Conservation (phyloP, 2,329 filamentous ascomycete genomes). For the Penicillium hordei region DNA sequence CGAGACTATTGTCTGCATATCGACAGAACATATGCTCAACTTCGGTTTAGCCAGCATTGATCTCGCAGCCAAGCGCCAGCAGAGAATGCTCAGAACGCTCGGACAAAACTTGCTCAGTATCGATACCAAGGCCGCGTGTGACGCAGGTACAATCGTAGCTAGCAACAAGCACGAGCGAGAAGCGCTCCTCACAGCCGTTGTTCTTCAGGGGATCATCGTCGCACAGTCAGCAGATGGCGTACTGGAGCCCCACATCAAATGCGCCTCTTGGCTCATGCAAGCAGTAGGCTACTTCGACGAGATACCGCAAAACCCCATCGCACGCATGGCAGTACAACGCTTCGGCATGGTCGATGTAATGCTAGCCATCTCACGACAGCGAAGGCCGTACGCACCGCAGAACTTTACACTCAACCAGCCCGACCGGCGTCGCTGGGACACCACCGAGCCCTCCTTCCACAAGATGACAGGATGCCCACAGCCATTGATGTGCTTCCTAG, state of each 20-base stretch:
- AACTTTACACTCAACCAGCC: constrained; percentile 21
- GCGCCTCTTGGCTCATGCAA: constrained; percentile 25
- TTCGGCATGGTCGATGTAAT: constrained; percentile 28
- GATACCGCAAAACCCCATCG: constrained; percentile 16
- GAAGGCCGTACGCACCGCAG: constrained; percentile 19
- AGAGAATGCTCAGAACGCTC: constrained; percentile 23
- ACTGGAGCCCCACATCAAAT: constrained; percentile 24
- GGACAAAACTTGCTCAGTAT: constrained; percentile 19
- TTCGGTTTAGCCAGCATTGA: constrained; percentile 22
- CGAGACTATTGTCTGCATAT: constrained; percentile 27
- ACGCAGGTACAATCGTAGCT: neutral
- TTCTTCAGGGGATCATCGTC: constrained; percentile 24
- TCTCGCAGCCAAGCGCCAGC: constrained; percentile 22
- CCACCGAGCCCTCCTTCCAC: constrained; percentile 25
- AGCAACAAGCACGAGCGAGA: constrained; percentile 15
- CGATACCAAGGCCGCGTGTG: neutral
- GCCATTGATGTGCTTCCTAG: constrained; percentile 25
- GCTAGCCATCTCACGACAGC: constrained; percentile 26
- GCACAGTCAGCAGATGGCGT: constrained; percentile 25
- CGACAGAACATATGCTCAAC: constrained; percentile 28
- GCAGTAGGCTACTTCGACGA: constrained; percentile 16
- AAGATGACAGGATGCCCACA: constrained; percentile 29
- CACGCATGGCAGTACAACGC: constrained; percentile 22
- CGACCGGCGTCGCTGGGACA: constrained; percentile 19
- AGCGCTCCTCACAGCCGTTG: constrained; percentile 21